Evolutionary conservation across 352 stramenopile species (phyloP).

Genomic region (Bremia lactucae): DNA sequence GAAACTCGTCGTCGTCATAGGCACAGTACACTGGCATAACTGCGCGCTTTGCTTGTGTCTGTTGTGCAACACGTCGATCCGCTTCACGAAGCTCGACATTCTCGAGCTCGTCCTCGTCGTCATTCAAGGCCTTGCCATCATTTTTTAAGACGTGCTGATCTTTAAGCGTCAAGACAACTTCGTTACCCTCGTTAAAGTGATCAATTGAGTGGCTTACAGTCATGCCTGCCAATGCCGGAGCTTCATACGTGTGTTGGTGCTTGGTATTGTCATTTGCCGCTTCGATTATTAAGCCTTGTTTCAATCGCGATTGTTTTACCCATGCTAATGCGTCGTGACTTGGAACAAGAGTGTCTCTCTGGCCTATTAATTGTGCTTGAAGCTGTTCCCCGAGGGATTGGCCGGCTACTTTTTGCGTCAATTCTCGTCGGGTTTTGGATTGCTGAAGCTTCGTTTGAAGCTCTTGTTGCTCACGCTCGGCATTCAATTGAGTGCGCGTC

Average conservation of each 20-base stretch:
- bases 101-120: slow-evolving; percentile 69
- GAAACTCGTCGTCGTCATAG: slow-evolving; percentile 96
- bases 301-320: slow-evolving; percentile 47
- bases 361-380: slow-evolving; percentile 10
- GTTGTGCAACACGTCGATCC: slow-evolving; percentile 33
- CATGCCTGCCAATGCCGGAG: slow-evolving; percentile 74
- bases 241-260: slow-evolving; percentile 36
- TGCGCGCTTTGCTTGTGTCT: slow-evolving; percentile 36
- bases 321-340: slow-evolving; percentile 46
- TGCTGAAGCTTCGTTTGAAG: slow-evolving; percentile 49
- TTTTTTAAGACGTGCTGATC: slow-evolving; percentile 81
- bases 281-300: no score
- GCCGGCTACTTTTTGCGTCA: slow-evolving; percentile 55
- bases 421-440: slow-evolving; percentile 59
- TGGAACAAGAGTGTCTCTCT: slow-evolving; percentile 6
- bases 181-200: slow-evolving; percentile 84
- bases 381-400: slow-evolving; percentile 72
- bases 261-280: no score
- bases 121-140: slow-evolving; percentile 76
- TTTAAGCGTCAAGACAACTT: slow-evolving; percentile 91
- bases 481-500: slow-evolving; percentile 37
- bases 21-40: slow-evolving; percentile 85
- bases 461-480: slow-evolving; percentile 32
- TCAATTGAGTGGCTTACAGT: slow-evolving; percentile 84
- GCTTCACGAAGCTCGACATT: slow-evolving; percentile 80